Evolutionary conservation across 805 yeast genomes (phyloP).

Genomic region (Nakazawaea wyomingensis): DNA sequence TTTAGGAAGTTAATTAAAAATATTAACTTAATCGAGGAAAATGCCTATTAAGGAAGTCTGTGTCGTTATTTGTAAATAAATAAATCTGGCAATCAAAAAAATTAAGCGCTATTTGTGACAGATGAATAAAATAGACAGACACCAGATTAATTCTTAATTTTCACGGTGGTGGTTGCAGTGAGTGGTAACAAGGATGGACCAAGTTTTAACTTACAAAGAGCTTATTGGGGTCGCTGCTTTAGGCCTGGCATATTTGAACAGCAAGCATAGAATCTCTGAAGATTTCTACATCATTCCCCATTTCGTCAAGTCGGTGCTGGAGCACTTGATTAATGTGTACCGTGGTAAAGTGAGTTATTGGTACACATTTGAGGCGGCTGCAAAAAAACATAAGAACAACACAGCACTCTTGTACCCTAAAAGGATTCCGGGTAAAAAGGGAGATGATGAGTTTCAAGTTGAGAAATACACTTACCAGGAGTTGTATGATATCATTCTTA

Average conservation of each 20-base stretch:
- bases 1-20: background rate
- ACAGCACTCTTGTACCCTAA: conserved; percentile 62
- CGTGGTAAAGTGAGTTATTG: conserved; percentile 54
- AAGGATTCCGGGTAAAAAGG: conserved; percentile 35
- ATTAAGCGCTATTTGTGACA: too few species aligned
- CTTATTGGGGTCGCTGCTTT: conserved; percentile 32
- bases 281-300: conserved; percentile 49
- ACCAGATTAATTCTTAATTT: too few species aligned
- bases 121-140: too few species aligned
- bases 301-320: conserved; percentile 34
- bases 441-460: conserved; percentile 53
- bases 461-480: conserved; percentile 67
- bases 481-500: conserved; percentile 58
- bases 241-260: conserved; percentile 42
- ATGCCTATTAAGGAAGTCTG: background rate
- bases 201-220: conserved; percentile 1
- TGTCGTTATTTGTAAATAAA: too few species aligned
- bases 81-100: too few species aligned
- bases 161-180: too few species aligned
- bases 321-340: conserved; percentile 32
- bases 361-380: conserved; percentile 64
- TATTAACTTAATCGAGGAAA: too few species aligned
- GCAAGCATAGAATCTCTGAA: conserved; percentile 39
- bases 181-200: conserved; percentile 1
- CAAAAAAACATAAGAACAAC: conserved; percentile 39